These are phyloP conservation scores for Cymbopogon citratus DNA, from an alignment of 176 grass and related monocot species.

Conservation along the genomic window DNA sequence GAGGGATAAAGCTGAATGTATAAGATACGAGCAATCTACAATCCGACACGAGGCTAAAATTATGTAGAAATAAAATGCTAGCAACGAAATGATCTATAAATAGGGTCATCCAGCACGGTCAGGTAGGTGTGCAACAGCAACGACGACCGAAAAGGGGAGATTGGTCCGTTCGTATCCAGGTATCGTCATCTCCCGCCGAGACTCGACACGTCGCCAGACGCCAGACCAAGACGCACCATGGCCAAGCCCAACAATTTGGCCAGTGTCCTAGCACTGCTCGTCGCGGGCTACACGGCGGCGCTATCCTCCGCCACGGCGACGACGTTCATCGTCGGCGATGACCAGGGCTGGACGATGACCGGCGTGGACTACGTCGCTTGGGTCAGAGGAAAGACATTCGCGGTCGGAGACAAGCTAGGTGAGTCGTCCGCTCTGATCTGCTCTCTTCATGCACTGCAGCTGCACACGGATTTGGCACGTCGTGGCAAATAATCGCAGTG, in stretches of 20 bases:
- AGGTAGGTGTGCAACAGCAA: neutral
- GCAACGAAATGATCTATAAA: neutral
- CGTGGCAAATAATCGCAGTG: conserved; percentile 25
- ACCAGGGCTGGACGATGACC: conserved; percentile 36
- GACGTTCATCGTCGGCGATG: conserved; percentile 58
- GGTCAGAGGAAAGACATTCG: conserved; percentile 44
- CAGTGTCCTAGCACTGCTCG: conserved; percentile 15
- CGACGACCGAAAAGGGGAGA: no score
- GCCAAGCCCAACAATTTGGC: neutral
- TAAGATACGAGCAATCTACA: neutral
- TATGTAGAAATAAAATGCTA: neutral
- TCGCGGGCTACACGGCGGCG: neutral
- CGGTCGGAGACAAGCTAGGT: conserved; percentile 51
- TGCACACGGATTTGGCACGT: neutral
- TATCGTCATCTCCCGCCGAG: neutral
- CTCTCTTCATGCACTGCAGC: neutral
- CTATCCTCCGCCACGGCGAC: conserved; percentile 30
- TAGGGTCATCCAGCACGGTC: neutral
- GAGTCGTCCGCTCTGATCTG: neutral
- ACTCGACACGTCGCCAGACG: neutral
- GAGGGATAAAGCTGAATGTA: neutral
- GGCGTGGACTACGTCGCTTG: conserved; percentile 54
- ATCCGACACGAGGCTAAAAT: neutral
- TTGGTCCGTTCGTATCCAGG: neutral
- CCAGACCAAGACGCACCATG: neutral